phyloP scores from a whole-genome alignment of 495 filamentous ascomycete species.

The Daldinia vernicosa region DNA sequence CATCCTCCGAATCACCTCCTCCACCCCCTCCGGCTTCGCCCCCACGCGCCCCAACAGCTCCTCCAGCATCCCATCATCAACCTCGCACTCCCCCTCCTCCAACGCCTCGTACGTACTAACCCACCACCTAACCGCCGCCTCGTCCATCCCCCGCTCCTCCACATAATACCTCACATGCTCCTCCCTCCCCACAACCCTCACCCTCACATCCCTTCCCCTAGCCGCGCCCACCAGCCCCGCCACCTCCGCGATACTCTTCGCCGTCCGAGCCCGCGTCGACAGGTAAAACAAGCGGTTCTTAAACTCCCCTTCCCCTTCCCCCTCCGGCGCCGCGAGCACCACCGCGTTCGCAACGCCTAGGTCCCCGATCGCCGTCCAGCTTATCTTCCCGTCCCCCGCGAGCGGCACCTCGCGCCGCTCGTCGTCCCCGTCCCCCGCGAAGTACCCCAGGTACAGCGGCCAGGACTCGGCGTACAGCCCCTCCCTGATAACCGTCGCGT shows the following conservation, averaged over 20 bases:
- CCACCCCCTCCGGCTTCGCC: slow-evolving; percentile 47
- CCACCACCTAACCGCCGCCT: slow-evolving; percentile 55
- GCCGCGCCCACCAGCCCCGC: slow-evolving; percentile 46
- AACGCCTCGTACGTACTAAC: slow-evolving; percentile 55
- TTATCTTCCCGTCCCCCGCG: slow-evolving; percentile 53
- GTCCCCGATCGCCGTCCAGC: slow-evolving; percentile 57
- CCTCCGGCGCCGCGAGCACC: slow-evolving; percentile 41
- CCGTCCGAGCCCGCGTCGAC: slow-evolving; percentile 34
- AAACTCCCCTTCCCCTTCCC: slow-evolving; percentile 48
- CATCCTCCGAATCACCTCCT: slow-evolving; percentile 46
- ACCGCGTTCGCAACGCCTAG: slow-evolving; percentile 54
- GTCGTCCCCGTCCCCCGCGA: slow-evolving; percentile 40
- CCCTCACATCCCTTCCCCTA: slow-evolving; percentile 33
- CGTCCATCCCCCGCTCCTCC: slow-evolving; percentile 46
- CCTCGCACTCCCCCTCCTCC: slow-evolving; percentile 52
- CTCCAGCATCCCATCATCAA: slow-evolving; percentile 53
- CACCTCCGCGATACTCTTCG: slow-evolving; percentile 49
- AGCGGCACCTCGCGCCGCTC: slow-evolving; percentile 46
- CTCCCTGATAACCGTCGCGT: slow-evolving; percentile 65
- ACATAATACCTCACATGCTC: slow-evolving; percentile 56
- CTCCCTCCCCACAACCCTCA: slow-evolving; percentile 41
- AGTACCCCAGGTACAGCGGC: slow-evolving; percentile 74
- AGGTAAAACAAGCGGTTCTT: slow-evolving; percentile 48
- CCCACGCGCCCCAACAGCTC: slow-evolving; percentile 48
- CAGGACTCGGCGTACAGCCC: slow-evolving; percentile 74